Base-by-base conservation (phyloP, 1,284 basidiomycete genomes). In the Apiotrichum mycotoxinovorans region DNA sequence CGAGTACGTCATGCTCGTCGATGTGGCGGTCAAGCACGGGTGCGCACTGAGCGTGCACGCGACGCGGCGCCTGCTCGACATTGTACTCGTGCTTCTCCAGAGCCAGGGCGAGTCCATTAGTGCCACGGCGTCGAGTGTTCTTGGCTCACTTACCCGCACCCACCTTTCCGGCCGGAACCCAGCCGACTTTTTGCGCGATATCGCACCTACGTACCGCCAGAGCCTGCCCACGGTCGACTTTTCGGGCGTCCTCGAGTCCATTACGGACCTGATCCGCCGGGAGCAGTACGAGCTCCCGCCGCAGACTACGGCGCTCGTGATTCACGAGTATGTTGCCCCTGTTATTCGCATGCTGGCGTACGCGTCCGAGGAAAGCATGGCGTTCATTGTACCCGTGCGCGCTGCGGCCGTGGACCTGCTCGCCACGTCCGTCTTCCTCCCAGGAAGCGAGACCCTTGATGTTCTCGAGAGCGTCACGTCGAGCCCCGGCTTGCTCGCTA, bases 1-100 rank as follows among this genome's bases (percentile, higher is more conserved):
- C 30, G 87, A 88, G 61, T 89, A 85, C 68, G 76, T 90, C 1
- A 74, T 76, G 1, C 76, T 88, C 12, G 81, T 88, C 3, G 76
- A 81, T 35, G 78, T 80, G 0, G 87, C 83, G 66, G 81, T 82
- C 4, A 72, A 73, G 27, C 78, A 80, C 9, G 87, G 87, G 2
- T 87, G 87, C 0, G 74, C 79, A 20, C 66, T 87, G 0, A 77
- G 80, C 0, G 65, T 79, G 25, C 64, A 75, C 5, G 78, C 83
- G 2, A 79, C 82, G 10, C 77, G 79, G 27, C 80, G 83, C 23
- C 79, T 81, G 1, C 72, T 88, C 27, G 86, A 87, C 22, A 77
- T 88, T 34, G 79, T 84, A 14, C 83, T 82, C 56, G 67, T 78
- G 12, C 76, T 87, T 46, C 75, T 89, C n/a, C 83, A 82, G 12